phyloP scores from a whole-genome alignment of 345 rosid species.

The Hevea brasiliensis region DNA sequence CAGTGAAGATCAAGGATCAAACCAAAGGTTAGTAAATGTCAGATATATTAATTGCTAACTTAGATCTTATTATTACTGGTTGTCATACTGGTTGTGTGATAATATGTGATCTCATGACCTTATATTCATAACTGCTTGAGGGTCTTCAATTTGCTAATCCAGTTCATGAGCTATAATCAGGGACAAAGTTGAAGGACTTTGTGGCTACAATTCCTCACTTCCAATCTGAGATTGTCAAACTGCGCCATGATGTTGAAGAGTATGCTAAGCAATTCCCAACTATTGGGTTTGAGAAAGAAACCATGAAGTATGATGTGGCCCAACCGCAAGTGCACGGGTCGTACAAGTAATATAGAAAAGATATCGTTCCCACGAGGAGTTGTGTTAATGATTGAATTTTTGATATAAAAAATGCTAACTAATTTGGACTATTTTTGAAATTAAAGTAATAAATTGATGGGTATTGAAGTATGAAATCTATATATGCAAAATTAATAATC shows the following conservation, averaged over 20 bases:
- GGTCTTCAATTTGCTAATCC: conserved; percentile 12
- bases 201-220: conserved; percentile 51
- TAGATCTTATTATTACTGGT: background rate
- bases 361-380: too few relatives aligned
- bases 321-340: too few relatives aligned
- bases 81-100: background rate
- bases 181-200: conserved; percentile 91
- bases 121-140: background rate
- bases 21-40: conserved; percentile 56
- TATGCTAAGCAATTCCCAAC: conserved; percentile 97
- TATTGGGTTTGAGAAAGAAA: conserved; percentile 85
- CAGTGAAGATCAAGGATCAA: conserved; percentile 81
- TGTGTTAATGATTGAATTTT: too few relatives aligned
- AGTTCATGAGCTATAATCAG: conserved; percentile 42
- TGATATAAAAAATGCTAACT: too few relatives aligned
- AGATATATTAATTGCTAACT: background rate
- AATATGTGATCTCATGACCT: background rate
- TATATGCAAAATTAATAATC: too few relatives aligned
- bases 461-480: too few relatives aligned
- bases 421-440: too few relatives aligned
- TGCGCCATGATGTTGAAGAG: conserved; percentile 73
- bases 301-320: too few relatives aligned
- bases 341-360: too few relatives aligned
- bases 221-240: conserved; percentile 68
- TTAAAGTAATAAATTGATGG: too few relatives aligned